Conservation (phyloP, 106 monocot genomes). For the Apostasia shenzhenica region DNA sequence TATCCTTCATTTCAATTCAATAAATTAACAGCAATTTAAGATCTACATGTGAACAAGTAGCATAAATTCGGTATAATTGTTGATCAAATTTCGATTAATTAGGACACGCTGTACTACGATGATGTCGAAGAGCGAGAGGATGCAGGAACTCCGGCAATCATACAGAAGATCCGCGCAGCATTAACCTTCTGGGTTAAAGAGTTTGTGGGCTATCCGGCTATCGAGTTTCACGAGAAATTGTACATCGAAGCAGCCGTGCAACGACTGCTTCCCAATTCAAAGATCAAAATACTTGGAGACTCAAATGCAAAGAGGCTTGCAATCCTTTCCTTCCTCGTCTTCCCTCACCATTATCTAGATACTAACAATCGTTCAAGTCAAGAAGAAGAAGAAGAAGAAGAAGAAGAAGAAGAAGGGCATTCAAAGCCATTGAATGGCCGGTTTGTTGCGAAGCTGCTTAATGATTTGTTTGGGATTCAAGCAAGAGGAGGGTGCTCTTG, state of each 20-base stretch:
- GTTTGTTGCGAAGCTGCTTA: slow-evolving; percentile 40
- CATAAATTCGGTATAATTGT: background rate
- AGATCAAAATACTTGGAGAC: slow-evolving; percentile 23
- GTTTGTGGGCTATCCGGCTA: slow-evolving; percentile 16
- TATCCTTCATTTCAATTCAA: background rate
- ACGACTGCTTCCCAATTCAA: slow-evolving; percentile 13
- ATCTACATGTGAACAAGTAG: background rate
- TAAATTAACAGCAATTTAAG: background rate
- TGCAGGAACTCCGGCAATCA: slow-evolving; percentile 42
- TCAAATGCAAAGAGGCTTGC: slow-evolving; percentile 14
- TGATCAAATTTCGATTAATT: background rate
- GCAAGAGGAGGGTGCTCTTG: slow-evolving; percentile 41
- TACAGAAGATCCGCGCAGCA: slow-evolving; percentile 31
- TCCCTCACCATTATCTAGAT: background rate
- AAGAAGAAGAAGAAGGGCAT: slow-evolving; percentile 11
- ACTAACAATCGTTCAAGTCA: background rate
- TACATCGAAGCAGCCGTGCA: slow-evolving; percentile 12
- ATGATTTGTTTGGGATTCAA: slow-evolving; percentile 49
- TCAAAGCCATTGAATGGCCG: slow-evolving; percentile 39
- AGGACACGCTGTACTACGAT: slow-evolving; percentile 42
- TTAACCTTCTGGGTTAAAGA: slow-evolving; percentile 43
- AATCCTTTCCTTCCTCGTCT: slow-evolving; percentile 40
- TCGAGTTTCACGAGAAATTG: slow-evolving; percentile 11
- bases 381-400: background rate
- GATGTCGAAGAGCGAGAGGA: slow-evolving; percentile 47